Conservation (phyloP, 169 alveolate genomes). For the Eimeria mitis region DNA sequence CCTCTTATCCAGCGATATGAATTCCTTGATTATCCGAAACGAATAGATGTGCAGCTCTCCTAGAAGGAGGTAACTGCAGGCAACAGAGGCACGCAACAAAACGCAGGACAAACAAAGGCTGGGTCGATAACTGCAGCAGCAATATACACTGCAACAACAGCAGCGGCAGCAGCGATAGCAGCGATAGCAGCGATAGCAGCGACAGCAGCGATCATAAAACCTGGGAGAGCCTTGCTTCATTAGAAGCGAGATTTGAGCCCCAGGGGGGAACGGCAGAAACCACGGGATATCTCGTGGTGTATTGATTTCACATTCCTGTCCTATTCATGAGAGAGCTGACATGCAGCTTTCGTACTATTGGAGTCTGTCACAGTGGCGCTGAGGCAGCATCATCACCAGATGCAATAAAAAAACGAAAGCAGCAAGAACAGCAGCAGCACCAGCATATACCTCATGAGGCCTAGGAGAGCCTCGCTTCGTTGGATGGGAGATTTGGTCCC, state of each 20-base stretch:
- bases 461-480: background rate
- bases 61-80: background rate
- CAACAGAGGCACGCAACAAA: background rate
- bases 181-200: background rate
- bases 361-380: background rate
- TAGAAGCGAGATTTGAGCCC: background rate
- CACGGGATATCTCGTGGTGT: background rate
- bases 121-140: background rate
- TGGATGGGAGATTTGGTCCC: background rate
- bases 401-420: background rate
- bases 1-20: slow-evolving; percentile 57
- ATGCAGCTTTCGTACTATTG: background rate
- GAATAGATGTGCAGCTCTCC: slow-evolving; percentile 68
- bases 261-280: background rate
- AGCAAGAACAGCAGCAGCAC: background rate
- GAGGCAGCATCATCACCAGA: background rate
- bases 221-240: background rate
- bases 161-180: background rate
- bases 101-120: background rate
- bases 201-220: background rate
- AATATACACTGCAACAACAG: background rate
- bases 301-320: background rate
- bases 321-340: background rate
- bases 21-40: slow-evolving; percentile 71
- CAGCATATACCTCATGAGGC: background rate